Conservation (phyloP, 1,139 yeast genomes). For the Pichia terricola region DNA sequence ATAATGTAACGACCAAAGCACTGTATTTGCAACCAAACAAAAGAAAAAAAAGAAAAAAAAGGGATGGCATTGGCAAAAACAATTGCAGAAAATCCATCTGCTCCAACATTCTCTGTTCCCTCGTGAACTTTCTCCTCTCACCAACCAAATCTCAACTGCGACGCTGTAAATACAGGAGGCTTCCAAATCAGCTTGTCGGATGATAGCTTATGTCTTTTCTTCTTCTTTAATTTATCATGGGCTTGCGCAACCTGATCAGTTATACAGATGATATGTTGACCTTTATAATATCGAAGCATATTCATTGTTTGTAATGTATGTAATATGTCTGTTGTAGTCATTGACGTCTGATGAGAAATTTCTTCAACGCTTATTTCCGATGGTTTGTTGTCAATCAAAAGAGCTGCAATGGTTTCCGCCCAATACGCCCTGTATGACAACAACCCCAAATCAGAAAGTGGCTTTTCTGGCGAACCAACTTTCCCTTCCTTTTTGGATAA, state of each 20-base stretch:
- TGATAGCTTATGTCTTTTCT: slow-evolving; percentile 71
- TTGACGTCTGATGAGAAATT: slow-evolving; percentile 73
- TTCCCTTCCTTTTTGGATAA: slow-evolving; percentile 80
- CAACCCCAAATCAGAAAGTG: slow-evolving; percentile 87
- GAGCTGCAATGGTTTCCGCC: slow-evolving; percentile 80
- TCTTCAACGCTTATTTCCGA: slow-evolving; percentile 87
- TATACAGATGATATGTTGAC: slow-evolving; percentile 87
- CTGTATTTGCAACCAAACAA: too few relatives aligned
- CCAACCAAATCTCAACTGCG: slow-evolving; percentile 95
- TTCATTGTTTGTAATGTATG: slow-evolving; percentile 89
- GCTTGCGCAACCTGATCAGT: slow-evolving; percentile 75
- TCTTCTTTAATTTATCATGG: slow-evolving; percentile 64
- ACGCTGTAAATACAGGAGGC: slow-evolving; percentile 94
- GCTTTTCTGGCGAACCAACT: slow-evolving; percentile 95
- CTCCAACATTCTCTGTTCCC: too few relatives aligned
- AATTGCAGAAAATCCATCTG: too few relatives aligned
- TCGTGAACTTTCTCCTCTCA: slow-evolving; percentile 23
- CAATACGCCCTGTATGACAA: slow-evolving; percentile 91
- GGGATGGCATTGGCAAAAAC: too few relatives aligned
- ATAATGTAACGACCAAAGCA: too few relatives aligned
- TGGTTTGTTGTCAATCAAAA: slow-evolving; percentile 54
- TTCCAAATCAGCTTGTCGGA: slow-evolving; percentile 74
- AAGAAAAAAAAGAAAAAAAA: too few relatives aligned
- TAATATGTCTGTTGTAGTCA: slow-evolving; percentile 93
- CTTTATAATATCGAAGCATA: slow-evolving; percentile 85